Conservation (phyloP, 108 stramenopile genomes). For the Epithemia pelagica region DNA sequence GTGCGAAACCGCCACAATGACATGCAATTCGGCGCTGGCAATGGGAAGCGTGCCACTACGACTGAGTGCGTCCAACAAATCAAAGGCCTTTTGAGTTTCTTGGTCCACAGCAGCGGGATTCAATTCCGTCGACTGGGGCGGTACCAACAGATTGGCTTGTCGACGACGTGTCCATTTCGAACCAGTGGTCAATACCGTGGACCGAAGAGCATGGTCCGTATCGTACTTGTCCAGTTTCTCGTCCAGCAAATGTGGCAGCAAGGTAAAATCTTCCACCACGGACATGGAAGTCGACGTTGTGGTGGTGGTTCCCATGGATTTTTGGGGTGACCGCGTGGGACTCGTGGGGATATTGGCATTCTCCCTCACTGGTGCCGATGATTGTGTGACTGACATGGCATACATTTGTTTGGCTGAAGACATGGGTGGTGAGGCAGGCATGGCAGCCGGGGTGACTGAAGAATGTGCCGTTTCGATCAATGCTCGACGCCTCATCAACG, state of each 20-base stretch:
- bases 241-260: slow-evolving; percentile 59
- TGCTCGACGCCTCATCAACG: too few species aligned
- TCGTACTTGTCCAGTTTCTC: slow-evolving; percentile 41
- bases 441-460: background rate
- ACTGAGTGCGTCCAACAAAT: slow-evolving; percentile 73
- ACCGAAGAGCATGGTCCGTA: slow-evolving; percentile 38
- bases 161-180: slow-evolving; percentile 36
- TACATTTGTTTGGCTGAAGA: background rate
- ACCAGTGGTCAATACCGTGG: slow-evolving; percentile 55
- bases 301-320: background rate
- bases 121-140: slow-evolving; percentile 14
- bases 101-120: slow-evolving; percentile 24
- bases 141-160: slow-evolving; percentile 44
- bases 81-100: slow-evolving; percentile 74
- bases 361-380: background rate
- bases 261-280: slow-evolving; percentile 43
- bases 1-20: slow-evolving; percentile 75
- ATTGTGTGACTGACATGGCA: background rate
- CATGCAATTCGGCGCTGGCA: slow-evolving; percentile 57
- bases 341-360: background rate
- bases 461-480: background rate
- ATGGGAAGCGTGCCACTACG: slow-evolving; percentile 74
- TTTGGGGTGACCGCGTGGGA: background rate
- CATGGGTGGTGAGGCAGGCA: background rate
- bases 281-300: background rate